Evolutionary conservation across 1,284 basidiomycete species (phyloP).

Genomic region (Athelia psychrophila): DNA sequence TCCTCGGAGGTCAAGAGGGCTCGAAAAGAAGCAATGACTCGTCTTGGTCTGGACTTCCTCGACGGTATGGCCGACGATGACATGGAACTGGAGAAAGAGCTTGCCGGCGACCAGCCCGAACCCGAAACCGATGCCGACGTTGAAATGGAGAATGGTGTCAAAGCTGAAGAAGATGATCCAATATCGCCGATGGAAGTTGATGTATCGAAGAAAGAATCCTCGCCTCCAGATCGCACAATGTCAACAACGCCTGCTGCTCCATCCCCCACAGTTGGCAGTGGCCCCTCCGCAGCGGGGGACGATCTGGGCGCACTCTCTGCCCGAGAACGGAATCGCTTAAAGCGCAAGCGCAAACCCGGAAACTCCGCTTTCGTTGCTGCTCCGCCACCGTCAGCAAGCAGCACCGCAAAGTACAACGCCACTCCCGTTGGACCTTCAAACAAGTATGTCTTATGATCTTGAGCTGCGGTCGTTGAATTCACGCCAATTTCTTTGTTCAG

Average conservation of each 20-base stretch:
- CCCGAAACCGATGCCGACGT: conserved; percentile 46
- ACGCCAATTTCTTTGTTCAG: conserved; percentile 29
- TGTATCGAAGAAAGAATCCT: conserved; percentile 26
- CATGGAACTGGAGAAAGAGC: conserved; percentile 80
- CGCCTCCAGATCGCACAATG: conserved; percentile 21
- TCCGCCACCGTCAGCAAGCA: conserved; percentile 54
- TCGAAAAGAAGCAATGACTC: conserved; percentile 77
- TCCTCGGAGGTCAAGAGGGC: conserved; percentile 77
- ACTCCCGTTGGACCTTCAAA: conserved; percentile 50
- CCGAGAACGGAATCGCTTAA: conserved; percentile 86
- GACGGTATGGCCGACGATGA: conserved; percentile 69
- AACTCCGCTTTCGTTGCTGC: conserved; percentile 74
- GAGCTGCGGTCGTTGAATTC: conserved; percentile 12
- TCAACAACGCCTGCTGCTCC: conserved; percentile 59
- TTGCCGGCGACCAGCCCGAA: conserved; percentile 48
- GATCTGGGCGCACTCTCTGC: conserved; percentile 67
- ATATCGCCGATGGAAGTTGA: conserved; percentile 34
- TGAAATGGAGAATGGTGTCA: conserved; percentile 35
- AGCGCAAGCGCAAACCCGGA: conserved; percentile 89
- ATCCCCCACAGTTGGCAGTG: conserved; percentile 45
- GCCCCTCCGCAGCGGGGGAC: conserved; percentile 35
- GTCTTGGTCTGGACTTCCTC: conserved; percentile 80
- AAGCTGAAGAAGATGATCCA: conserved; percentile 33
- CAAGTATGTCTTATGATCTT: conserved; percentile 50
- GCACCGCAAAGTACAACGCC: conserved; percentile 53